Evolutionary conservation across 179 eudicot genomes (phyloP), one percentile per base, ranked within the genome.

Genomic region (Silene noctiflora): DNA sequence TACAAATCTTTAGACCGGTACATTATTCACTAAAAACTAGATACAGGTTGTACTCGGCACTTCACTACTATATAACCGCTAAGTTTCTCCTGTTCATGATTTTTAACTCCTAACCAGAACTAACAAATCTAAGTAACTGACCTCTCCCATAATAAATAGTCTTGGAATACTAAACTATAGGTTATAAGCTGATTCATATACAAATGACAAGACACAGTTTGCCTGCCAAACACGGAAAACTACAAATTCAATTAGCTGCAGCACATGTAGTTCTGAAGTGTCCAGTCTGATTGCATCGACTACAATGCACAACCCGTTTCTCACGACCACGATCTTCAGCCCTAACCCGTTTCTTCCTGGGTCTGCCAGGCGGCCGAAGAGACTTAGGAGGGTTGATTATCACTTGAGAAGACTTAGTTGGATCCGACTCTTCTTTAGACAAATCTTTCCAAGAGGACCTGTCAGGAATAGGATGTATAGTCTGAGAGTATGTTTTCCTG

Each of bases 401-500:
- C 0, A 68, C 64, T 27, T 75, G 81, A 58, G 17, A 73, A 42
- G 65, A 61, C 20, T 69, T 73, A 48, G 19, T 51, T 12, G 59
- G 72, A 65, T 84, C 78, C 7, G 75, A 46, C 19, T 79, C 79
- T 44, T 70, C 79, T 72, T 82, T 80, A 64, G 79, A 72, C 11
- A 71, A 22, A 62, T 84, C 83, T 31, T 78, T 89, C 98, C 98
- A 94, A 20, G 77, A 75, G 51, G 88, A 85, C 80, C 84, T 92
- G 64, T 94, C 97, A 1, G 97, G 93, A 63, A 94, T 83, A 24
- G 90, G 89, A 81, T 85, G 88, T 76, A 94, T 90, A 66, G 86
- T 81, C 75, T 94, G 97, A 5, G 97, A 90, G 75, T 94, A 94
- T 13, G 96, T 86, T 66, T 90, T 91, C 10, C 97, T 73, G 72